Base-by-base conservation (phyloP, 108 stramenopile genomes). In the Fragilaria radians region DNA sequence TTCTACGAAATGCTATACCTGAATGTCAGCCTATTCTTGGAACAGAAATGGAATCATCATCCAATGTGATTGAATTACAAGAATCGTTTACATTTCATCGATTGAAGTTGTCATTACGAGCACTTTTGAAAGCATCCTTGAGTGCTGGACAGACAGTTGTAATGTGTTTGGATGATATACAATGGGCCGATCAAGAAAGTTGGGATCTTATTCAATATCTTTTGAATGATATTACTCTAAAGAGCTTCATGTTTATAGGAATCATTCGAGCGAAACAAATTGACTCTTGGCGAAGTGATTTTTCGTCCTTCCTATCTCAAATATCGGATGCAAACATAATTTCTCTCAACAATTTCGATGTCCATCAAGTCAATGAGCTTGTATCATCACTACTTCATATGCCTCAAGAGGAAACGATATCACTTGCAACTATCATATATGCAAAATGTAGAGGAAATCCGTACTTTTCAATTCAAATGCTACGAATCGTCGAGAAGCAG, bases 261-360 rank as follows among this genome's bases (percentile, higher is more conserved):
- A 19, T 23, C 7, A 17, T 7, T 51, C 5, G 23, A 51, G n/a
- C n/a, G n/a, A n/a, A n/a, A n/a, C n/a, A n/a, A n/a, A n/a, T n/a
- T n/a, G n/a, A n/a, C n/a, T n/a, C n/a, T n/a, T n/a, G n/a, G n/a
- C n/a, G n/a, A n/a, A n/a, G n/a, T n/a, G n/a, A n/a, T n/a, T n/a
- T n/a, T n/a, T n/a, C n/a, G n/a, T n/a, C n/a, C n/a, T n/a, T n/a
- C n/a, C n/a, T n/a, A n/a, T n/a, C n/a, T n/a, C n/a, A n/a, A n/a
- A n/a, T n/a, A n/a, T n/a, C n/a, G n/a, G n/a, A n/a, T n/a, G n/a
- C n/a, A n/a, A n/a, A n/a, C n/a, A n/a, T n/a, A n/a, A n/a, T 55
- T 28, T n/a, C 26, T n/a, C 27, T 55, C 28, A 4, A 28, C 11
- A 55, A 55, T 28, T 28, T 55, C 54, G 26, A 55, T 55, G 54